A percentile compares a stretch with the other conserved stretches of the same genome.
Conservation (phyloP, 345 rosid genomes). For the Eucalyptus urophylla region DNA sequence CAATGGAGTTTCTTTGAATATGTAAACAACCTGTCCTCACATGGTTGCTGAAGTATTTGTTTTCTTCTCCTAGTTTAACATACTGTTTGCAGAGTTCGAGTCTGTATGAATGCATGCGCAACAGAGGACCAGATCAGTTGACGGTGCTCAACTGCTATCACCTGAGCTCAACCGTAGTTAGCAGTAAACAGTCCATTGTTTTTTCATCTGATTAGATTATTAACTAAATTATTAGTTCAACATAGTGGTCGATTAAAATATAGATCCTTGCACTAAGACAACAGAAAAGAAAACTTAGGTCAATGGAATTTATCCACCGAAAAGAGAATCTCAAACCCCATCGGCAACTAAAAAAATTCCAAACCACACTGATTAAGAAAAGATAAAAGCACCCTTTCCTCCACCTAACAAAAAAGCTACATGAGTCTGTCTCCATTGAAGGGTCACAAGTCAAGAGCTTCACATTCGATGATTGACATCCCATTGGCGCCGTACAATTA, state of each 20-base stretch:
- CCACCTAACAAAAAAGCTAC: background rate
- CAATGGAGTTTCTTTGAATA: background rate
- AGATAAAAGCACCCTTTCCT: background rate
- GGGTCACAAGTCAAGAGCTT: slow-evolving; percentile 5
- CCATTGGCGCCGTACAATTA: slow-evolving; percentile 1
- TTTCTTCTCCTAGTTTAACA: background rate
- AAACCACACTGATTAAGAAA: background rate
- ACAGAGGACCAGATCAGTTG: background rate
- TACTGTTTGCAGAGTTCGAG: background rate
- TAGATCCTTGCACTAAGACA: slow-evolving; percentile 1
- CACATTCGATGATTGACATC: background rate
- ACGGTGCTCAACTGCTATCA: background rate
- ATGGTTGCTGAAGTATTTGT: background rate
- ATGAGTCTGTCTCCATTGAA: background rate
- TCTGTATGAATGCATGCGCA: background rate
- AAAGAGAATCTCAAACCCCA: background rate
- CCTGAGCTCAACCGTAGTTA: background rate
- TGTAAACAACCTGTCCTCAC: background rate
- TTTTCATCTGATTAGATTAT: slow-evolving; percentile 7
- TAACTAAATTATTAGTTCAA: slow-evolving; percentile 4
- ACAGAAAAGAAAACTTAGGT: background rate
- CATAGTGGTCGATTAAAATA: slow-evolving; percentile 5
- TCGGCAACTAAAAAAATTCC: background rate
- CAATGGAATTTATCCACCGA: slow-evolving; percentile 5
- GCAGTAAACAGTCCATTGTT: background rate